Base-by-base conservation (phyloP, 306 rosid species). In the Trifolium pratense region DNA sequence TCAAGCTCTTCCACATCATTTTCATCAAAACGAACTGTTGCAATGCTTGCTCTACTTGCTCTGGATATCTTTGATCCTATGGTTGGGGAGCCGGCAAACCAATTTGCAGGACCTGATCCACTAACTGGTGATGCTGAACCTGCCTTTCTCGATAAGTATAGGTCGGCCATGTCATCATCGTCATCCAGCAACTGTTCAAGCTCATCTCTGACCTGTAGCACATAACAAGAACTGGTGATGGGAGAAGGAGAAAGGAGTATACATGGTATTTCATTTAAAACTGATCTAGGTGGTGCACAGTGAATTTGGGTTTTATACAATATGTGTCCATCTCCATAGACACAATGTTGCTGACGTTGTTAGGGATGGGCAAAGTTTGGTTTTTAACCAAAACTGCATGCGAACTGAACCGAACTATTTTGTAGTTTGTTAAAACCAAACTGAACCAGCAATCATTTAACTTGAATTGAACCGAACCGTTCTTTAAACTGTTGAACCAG, bases 81-180 rank as follows among this genome's bases (percentile, higher is more conserved):
- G 16, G 96, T 89, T 16, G 98, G 98, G 48, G 98, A 92, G 74
- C 80, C 73, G 69, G 87, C 84, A 81, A 77, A 86, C 94, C 89
- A 88, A 80, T 78, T 83, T 52, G 81, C 83, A 77, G 80, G 55
- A 37, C 91, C 91, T 49, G 87, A 89, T 83, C 80, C 93, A 75
- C 93, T 84, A 73, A 80, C 84, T 43, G 96, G 96, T 49, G 97
- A 89, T 77, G 91, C 78, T 61, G 88, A 73, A 51, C 88, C 83
- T 4, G 81, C 84, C 73, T 94, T 94, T 87, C 99, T 89, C 40
- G 96, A 87, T 78, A 94, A 83, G 87, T 94, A 94, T 32, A 94
- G 95, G 71, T 91, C 99, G 37, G 99, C 96, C 99, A 91, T 91
- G 75, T 94, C 97, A 29, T 91, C 99, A 0, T 94, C 99, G 52